Evolutionary conservation across 139 green algal genomes (phyloP).

Genomic region (Raphidocelis subcapitata): DNA sequence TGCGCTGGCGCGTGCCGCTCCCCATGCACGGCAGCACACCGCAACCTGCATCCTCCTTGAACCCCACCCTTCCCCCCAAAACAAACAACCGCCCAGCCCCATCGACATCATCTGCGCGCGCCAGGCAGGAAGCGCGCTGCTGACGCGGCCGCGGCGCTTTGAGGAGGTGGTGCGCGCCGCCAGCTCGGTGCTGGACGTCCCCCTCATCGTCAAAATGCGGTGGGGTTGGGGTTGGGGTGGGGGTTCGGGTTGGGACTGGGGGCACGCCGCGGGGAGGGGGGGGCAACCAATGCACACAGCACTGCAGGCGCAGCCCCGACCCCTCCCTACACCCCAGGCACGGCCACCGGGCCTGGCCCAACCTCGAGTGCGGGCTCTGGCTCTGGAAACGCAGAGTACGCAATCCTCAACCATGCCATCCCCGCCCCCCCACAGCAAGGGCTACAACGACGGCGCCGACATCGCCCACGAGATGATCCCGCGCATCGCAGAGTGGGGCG

Average conservation of each 20-base stretch:
- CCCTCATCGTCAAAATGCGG: conserved; percentile 92
- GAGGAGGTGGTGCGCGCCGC: conserved; percentile 68
- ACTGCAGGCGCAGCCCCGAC: too few species aligned
- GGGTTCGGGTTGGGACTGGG: too few species aligned
- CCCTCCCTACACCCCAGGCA: too few species aligned
- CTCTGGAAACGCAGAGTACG: neutral
- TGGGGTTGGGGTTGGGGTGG: conserved; percentile 43
- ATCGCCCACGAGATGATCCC: conserved; percentile 24
- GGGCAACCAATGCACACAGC: too few species aligned
- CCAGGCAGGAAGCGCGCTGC: conserved; percentile 77
- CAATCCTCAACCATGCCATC: neutral
- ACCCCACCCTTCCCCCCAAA: too few species aligned
- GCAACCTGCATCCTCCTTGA: too few species aligned
- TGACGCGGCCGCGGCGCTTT: conserved; percentile 71
- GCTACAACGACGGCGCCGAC: conserved; percentile 3
- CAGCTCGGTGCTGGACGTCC: conserved; percentile 43
- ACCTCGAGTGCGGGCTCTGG: too few species aligned
- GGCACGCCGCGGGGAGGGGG: too few species aligned
- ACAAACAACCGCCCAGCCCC: too few species aligned
- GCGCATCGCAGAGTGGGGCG: conserved; percentile 47
- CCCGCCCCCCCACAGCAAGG: conserved; percentile 24
- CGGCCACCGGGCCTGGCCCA: too few species aligned
- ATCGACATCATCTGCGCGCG: conserved; percentile 58
- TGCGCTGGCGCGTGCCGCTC: too few species aligned
- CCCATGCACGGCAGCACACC: too few species aligned